Evolutionary conservation across 805 yeast species (phyloP), one percentile per base, ranked within the genome.

Genomic region (Zygosaccharomyces bisporus): DNA sequence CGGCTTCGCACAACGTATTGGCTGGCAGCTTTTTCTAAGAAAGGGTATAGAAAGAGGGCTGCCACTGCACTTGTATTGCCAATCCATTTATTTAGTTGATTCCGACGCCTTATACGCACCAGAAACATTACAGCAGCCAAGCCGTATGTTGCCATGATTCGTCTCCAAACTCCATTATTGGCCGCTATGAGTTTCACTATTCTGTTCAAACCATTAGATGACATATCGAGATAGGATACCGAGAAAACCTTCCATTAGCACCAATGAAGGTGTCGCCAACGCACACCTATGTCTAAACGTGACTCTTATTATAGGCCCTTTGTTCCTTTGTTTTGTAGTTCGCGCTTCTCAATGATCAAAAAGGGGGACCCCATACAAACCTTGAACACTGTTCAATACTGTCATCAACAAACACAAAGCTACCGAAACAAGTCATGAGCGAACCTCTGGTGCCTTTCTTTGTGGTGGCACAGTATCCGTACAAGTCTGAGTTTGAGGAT

Each of bases 401-500:
- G 23, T 3, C 20, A 49, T n/a, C n/a, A 54, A n/a, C 31, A 10
- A 14, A 27, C 10, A 27, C 13, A n/a, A 27, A 13, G 14, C 2
- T 0, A 58, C 61, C 13, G 51, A 56, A 5, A 52, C 54, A 6
- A 25, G 32, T 12, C 10, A 61, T 62, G 66, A 44, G 54, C 37
- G 61, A 56, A 37, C 59, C 57, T 9, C 34, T 47, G 8, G 60
- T 67, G 27, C 93, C 95, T 13, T 87, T 86, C 66, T 68, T 71
- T 54, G 91, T 83, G 2, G 72, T 72, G 56, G 85, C 95, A 3
- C 60, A 83, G 30, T 85, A 71, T 57, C 84, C 81, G 39, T 86
- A 85, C 66, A 59, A 66, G 31, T 77, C 83, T 4, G 87, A 82
- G 42, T 87, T 79, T 51, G 87, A 81, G 20, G 98, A 93, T 61